These are phyloP conservation scores for Neofusicoccum cordaticola DNA, from an alignment of 2,329 filamentous ascomycete species.

Conservation along the genomic window DNA sequence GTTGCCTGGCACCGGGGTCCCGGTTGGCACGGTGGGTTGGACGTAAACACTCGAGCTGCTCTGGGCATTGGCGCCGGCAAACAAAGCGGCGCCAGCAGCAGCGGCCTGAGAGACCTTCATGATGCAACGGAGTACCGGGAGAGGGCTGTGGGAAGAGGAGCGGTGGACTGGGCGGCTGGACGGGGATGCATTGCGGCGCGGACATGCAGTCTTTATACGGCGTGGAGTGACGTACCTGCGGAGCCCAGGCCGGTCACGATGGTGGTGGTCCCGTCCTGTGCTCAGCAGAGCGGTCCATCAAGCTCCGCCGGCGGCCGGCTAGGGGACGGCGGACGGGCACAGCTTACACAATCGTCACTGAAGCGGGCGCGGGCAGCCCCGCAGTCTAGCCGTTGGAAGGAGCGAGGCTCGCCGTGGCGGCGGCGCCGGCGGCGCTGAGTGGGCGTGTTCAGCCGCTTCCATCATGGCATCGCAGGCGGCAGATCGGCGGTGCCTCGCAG, in stretches of 20 bases:
- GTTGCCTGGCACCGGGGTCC: slow-evolving; percentile 38
- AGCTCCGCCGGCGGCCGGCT: background rate
- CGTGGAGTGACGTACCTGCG: background rate
- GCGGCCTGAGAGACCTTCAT: slow-evolving; percentile 5
- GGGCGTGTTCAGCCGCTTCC: background rate
- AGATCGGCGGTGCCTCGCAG: slow-evolving; percentile 1
- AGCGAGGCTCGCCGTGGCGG: background rate
- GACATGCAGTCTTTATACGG: slow-evolving; percentile 1
- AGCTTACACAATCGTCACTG: background rate
- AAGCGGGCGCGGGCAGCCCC: background rate
- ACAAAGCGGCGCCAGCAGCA: background rate
- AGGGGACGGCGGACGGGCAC: background rate
- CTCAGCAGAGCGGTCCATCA: background rate
- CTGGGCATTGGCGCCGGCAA: background rate
- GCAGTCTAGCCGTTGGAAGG: background rate
- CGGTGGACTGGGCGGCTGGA: background rate
- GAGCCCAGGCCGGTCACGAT: background rate
- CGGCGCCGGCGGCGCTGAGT: too few species aligned
- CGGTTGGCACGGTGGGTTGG: slow-evolving; percentile 20
- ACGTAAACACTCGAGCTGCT: slow-evolving; percentile 6
- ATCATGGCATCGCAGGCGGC: background rate
- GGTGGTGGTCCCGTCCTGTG: background rate
- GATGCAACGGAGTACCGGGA: background rate
- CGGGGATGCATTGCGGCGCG: background rate
- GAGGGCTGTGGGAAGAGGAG: background rate